Conservation (phyloP, 106 monocot species). For the Posidonia australis region DNA sequence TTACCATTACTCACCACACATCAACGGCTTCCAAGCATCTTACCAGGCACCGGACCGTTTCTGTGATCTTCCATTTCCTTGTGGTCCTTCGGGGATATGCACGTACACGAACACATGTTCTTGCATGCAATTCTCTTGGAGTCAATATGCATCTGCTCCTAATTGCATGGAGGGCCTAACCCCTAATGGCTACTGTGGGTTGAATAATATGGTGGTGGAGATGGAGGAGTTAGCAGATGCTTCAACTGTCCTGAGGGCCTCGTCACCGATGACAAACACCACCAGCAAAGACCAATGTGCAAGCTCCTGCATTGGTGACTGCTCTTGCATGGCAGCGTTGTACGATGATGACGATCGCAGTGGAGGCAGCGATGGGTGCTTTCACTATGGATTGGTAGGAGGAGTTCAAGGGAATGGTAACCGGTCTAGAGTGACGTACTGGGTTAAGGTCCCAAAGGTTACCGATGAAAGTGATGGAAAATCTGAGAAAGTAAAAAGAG, state of each 20-base stretch:
- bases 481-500: too few relatives aligned
- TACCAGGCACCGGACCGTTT: too few relatives aligned
- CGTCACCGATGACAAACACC: slow-evolving; percentile 2
- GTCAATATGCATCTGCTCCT: too few relatives aligned
- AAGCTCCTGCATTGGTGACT: slow-evolving; percentile 26
- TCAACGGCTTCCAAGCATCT: slow-evolving; percentile 18
- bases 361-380: slow-evolving; percentile 9
- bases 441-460: slow-evolving; percentile 31
- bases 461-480: too few relatives aligned
- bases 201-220: slow-evolving; percentile 19
- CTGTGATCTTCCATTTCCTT: too few relatives aligned
- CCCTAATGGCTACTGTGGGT: too few relatives aligned
- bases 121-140: too few relatives aligned
- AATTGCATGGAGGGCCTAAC: too few relatives aligned
- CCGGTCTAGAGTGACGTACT: slow-evolving; percentile 12
- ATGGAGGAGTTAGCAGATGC: slow-evolving; percentile 36
- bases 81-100: too few relatives aligned
- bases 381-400: slow-evolving; percentile 29
- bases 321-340: slow-evolving; percentile 33
- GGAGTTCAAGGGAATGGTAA: slow-evolving; percentile 21
- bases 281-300: too few relatives aligned
- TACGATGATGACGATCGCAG: slow-evolving; percentile 8
- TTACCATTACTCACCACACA: slow-evolving; percentile 19
- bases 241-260: too few relatives aligned
- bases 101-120: too few relatives aligned